Percentiles rank a stretch among this genome's conserved stretches.
Conservation (phyloP, 2,329 filamentous ascomycete genomes). For the Aspergillus oerlinghausenensis region DNA sequence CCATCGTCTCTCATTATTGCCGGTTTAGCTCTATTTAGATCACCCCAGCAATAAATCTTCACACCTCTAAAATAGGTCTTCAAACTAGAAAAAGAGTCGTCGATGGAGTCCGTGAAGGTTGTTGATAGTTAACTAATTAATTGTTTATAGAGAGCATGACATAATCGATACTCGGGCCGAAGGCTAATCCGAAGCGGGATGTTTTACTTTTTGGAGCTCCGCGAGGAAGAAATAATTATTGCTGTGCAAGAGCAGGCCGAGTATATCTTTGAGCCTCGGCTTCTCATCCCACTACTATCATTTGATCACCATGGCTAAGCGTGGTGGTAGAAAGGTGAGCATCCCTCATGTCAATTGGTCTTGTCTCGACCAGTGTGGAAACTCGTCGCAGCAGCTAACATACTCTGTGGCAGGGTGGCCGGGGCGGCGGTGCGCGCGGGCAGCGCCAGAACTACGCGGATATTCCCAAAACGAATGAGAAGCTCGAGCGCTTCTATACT, state of each 20-base stretch:
- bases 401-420: constrained; percentile 34
- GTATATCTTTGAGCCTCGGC: background rate
- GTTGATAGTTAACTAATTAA: too few species aligned
- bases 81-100: background rate
- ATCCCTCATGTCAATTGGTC: background rate
- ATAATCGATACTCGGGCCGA: background rate
- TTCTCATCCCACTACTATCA: background rate
- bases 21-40: background rate
- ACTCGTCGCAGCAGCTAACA: constrained; percentile 11
- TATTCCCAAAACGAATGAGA: constrained; percentile 73
- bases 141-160: background rate
- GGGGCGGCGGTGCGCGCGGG: constrained; percentile 39
- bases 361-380: background rate
- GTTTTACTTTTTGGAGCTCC: background rate
- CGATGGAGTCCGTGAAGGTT: too few species aligned
- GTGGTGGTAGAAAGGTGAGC: constrained; percentile 24
- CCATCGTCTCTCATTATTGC: background rate
- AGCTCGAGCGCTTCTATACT: constrained; percentile 84
- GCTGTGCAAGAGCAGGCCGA: background rate
- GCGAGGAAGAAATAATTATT: background rate
- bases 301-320: constrained; percentile 23
- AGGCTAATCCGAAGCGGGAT: background rate
- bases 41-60: too few species aligned
- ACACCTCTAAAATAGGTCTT: too few species aligned
- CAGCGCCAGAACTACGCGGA: constrained; percentile 51